Evolutionary conservation across 805 yeast genomes (phyloP), one percentile per base, ranked within the genome.

Genomic region (Brettanomyces nanus): DNA sequence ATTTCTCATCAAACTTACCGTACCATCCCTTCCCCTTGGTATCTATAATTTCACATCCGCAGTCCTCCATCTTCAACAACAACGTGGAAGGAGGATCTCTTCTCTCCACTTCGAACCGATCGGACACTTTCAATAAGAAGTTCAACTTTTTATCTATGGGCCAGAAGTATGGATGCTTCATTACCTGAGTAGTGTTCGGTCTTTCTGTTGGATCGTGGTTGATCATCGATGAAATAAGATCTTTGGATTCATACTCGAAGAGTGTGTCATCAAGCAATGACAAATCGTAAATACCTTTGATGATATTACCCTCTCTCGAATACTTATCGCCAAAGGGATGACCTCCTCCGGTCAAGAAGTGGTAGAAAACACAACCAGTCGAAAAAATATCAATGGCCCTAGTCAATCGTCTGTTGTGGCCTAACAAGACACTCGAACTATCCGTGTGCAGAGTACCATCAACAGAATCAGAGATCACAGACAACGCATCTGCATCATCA

Each of bases 321-420:
- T 85, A 86, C 33, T 85, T 66, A 51, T 84, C 92, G n/a, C 99
- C 99, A 64, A 85, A 92, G 4, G 99, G 98, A 65, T 92, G 99
- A 6, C 59, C 54, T 0, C 98, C 97, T 13, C 74, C 75, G 0
- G 95, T 71, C 27, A 92, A 61, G 28, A 89, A 81, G 52, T 87
- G 92, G 55, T 74, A 90, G 53, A 85, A 92, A 1, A 92, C 89
- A 61, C 98, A 92, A 0, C 99, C 99, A 43, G 90, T 65, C 0
- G 97, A 85, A 54, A 92, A 92, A 4, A 92, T 83, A 59, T 92
- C 99, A 38, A 92, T 84, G 0, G 95, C 87, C 45, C 89, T 73
- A 0, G 96, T 89, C 28, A 87, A 66, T 37, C 95, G 67, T 45
- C 82, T 74, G 32, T 65, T 66, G 33, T 17, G 63, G 18, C 34